A percentile compares a stretch with the other conserved stretches of the same genome.
phyloP scores from a whole-genome alignment of 2,329 filamentous ascomycete genomes.

The Colletotrichum australisinense region DNA sequence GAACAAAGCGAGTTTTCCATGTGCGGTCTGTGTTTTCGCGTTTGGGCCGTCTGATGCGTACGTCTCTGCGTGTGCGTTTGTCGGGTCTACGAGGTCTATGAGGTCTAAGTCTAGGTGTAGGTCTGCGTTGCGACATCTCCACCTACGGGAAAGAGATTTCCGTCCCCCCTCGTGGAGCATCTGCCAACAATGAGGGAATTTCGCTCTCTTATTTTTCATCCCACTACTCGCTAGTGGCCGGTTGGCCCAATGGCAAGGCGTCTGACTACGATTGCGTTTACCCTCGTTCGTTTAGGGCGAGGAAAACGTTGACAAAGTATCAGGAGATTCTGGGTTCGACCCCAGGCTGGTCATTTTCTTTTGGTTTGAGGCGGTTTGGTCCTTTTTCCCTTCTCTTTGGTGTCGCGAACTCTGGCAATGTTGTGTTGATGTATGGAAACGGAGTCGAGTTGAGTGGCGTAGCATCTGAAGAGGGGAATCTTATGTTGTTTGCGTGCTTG shows the following conservation, averaged over 20 bases:
- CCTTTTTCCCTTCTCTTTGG: too few relatives aligned
- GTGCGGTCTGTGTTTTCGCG: background rate
- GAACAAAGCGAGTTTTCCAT: background rate
- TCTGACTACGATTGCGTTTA: constrained; percentile 50
- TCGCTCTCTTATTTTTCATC: background rate
- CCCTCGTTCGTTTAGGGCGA: background rate
- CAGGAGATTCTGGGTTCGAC: constrained; percentile 37
- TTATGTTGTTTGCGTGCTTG: too few relatives aligned
- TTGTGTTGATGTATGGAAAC: too few relatives aligned
- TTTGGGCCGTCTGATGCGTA: background rate
- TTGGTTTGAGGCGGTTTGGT: background rate
- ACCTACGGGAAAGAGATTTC: too few relatives aligned
- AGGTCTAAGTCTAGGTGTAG: too few relatives aligned
- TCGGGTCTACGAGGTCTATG: too few relatives aligned
- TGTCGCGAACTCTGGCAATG: too few relatives aligned
- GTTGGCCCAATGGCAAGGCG: constrained; percentile 55
- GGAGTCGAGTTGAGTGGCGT: too few relatives aligned
- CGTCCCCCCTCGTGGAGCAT: background rate
- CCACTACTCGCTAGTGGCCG: constrained; percentile 9
- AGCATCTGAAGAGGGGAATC: too few relatives aligned
- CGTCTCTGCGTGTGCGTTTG: too few relatives aligned
- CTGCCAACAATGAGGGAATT: background rate
- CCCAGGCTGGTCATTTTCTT: constrained; percentile 29
- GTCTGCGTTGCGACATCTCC: too few relatives aligned
- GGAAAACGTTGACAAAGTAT: constrained; percentile 1